Conservation (phyloP, 1,284 basidiomycete genomes). For the Pascua sp. region DNA sequence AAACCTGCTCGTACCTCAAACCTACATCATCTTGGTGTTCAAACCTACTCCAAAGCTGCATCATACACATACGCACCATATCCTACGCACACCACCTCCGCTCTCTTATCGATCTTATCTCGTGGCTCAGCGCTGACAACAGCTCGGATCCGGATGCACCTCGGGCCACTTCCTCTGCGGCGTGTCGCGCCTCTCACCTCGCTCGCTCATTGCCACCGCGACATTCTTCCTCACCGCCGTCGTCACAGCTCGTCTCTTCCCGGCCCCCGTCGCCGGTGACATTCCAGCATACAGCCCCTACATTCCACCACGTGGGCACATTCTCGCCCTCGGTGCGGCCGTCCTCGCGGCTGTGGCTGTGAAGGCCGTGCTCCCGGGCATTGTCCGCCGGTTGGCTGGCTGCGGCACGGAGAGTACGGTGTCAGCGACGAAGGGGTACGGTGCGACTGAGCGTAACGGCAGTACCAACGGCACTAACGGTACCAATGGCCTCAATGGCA, state of each 20-base stretch:
- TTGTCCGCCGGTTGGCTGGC: background rate
- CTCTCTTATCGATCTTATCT: background rate
- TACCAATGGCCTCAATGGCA: background rate
- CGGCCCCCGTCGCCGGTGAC: conserved; percentile 11
- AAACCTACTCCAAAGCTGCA: too few species aligned
- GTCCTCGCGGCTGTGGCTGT: conserved; percentile 55
- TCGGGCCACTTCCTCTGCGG: conserved; percentile 67
- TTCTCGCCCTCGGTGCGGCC: conserved; percentile 42
- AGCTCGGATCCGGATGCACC: conserved; percentile 16
- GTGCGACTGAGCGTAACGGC: too few species aligned
- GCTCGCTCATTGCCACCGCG: conserved; percentile 56
- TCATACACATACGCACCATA: too few species aligned
- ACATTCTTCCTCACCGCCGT: conserved; percentile 59
- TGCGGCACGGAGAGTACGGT: background rate
- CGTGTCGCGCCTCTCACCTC: conserved; percentile 59
- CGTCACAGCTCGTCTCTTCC: conserved; percentile 50
- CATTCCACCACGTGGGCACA: conserved; percentile 3
- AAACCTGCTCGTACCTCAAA: too few species aligned
- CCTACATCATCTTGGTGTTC: too few species aligned
- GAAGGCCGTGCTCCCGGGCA: background rate
- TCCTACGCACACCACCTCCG: too few species aligned
- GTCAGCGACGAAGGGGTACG: too few species aligned
- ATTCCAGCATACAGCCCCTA: conserved; percentile 11
- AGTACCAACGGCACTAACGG: background rate
- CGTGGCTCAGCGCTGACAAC: conserved; percentile 3